Evolutionary conservation across 176 grass and related monocot genomes (phyloP), one percentile per base, ranked within the genome.

Genomic region (Neostapfia colusana): DNA sequence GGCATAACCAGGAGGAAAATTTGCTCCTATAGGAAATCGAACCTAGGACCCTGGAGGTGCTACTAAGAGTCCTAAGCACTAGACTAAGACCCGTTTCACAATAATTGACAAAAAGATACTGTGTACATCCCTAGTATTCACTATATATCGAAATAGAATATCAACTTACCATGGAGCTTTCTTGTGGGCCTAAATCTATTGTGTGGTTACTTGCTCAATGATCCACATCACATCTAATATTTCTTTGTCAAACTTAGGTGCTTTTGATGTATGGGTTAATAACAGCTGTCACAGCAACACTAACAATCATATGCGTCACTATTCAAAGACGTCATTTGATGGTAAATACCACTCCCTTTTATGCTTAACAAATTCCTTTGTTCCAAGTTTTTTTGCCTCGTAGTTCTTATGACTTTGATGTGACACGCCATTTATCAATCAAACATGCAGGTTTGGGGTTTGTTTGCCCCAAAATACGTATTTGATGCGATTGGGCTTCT

Each of bases 261-360:
- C 85, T 91, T 83, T 81, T 94, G 78, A 91, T 98, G 74, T 98
- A 98, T 82, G 89, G 91, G 59, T 65, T 98, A n/a, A 86, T 90
- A 75, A 92, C 91, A 86, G 63, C 95, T 64, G 82, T 90, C 44
- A 88, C 89, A 31, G 86, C 89, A 8, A 86, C 82, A 48, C 31
- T 94, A 40, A 92, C 89, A 24, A 79, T 98, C 61, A 45, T 94
- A 39, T 98, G 95, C 37, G 91, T 94, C 66, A 82, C 85, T 37
- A 94, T 98, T 86, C 95, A 98, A 80, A 94, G 95, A 82, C 80
- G 95, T 44, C 91, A 98, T 85, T 65, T 98, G 84, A 98, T 98
- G 95, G 95, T 98, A 89, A 85, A 7, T 56, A 12, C 39, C 13
- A 49, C 16, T 50, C 48, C 31, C 28, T 6, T 13, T 35, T 64